These are phyloP conservation scores for Dianthus caryophyllus DNA, from an alignment of 148 eudicot species.

Conservation along the genomic window DNA sequence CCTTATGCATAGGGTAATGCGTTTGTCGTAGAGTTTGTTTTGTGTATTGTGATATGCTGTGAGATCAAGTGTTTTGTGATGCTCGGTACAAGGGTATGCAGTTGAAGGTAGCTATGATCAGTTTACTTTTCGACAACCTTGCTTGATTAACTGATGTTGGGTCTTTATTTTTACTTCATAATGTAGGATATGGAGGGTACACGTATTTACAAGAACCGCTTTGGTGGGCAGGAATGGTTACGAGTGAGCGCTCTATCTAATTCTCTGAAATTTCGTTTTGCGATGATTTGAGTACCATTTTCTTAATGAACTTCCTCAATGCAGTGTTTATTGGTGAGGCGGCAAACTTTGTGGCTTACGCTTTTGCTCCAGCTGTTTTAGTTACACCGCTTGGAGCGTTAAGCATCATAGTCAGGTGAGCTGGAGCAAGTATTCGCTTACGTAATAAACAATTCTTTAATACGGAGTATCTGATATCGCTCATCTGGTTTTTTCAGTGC, in stretches of 20 bases:
- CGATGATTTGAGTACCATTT: not conserved
- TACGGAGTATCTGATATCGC: constrained; percentile 21
- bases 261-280: not conserved
- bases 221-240: constrained; percentile 89
- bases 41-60: too few relatives aligned
- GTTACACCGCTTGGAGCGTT: constrained; percentile 97
- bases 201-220: constrained; percentile 79
- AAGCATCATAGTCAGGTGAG: constrained; percentile 86
- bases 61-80: too few relatives aligned
- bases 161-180: not conserved
- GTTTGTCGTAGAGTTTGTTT: too few relatives aligned
- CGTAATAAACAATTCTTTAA: constrained; percentile 1
- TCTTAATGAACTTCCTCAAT: constrained; percentile 20
- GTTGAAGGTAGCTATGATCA: too few relatives aligned
- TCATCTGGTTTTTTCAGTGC: constrained; percentile 55
- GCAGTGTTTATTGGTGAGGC: constrained; percentile 88
- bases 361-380: constrained; percentile 93
- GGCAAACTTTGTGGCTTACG: constrained; percentile 91
- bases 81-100: too few relatives aligned
- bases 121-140: not conserved
- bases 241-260: constrained; percentile 44
- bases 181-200: constrained; percentile 76
- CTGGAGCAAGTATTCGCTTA: constrained; percentile 9
- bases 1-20: too few relatives aligned
- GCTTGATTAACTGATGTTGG: not conserved